Conservation (phyloP, 805 yeast genomes). For the Lipomyces sp. region DNA sequence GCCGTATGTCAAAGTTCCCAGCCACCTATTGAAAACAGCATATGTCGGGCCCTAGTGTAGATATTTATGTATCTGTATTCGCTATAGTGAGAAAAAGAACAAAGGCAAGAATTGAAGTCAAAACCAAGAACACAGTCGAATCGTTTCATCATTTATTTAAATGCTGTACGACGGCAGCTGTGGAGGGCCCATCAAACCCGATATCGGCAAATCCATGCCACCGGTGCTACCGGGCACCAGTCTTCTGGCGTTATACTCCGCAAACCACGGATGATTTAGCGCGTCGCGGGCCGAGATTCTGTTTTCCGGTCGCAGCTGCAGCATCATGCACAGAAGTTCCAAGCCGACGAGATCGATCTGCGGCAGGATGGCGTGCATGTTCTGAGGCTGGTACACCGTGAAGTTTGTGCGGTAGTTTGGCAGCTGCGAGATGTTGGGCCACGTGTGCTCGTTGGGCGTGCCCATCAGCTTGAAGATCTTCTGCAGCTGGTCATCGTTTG, state of each 20-base stretch:
- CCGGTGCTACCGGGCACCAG: neutral
- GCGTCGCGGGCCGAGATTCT: constrained; percentile 54
- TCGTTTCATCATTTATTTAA: neutral
- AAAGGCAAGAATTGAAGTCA: too few species aligned
- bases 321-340: constrained; percentile 56
- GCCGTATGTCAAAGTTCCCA: constrained; percentile 41
- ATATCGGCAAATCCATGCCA: constrained; percentile 2
- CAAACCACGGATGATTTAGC: constrained; percentile 71
- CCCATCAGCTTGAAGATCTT: constrained; percentile 93
- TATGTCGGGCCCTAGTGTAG: neutral
- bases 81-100: too few species aligned
- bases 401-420: constrained; percentile 85
- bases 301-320: constrained; percentile 53
- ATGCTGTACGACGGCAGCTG: constrained; percentile 20
- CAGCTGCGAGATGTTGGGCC: constrained; percentile 93
- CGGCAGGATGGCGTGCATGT: constrained; percentile 65
- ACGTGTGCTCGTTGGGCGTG: constrained; percentile 89
- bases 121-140: too few species aligned
- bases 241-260: constrained; percentile 50
- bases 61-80: too few species aligned
- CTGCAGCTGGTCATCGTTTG: constrained; percentile 91
- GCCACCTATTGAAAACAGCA: constrained; percentile 13
- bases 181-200: constrained; percentile 24
- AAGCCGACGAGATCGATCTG: constrained; percentile 67
- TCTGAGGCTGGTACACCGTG: constrained; percentile 85